Base-by-base conservation (phyloP, 176 grass and related monocot species). In the Juncus effusus region DNA sequence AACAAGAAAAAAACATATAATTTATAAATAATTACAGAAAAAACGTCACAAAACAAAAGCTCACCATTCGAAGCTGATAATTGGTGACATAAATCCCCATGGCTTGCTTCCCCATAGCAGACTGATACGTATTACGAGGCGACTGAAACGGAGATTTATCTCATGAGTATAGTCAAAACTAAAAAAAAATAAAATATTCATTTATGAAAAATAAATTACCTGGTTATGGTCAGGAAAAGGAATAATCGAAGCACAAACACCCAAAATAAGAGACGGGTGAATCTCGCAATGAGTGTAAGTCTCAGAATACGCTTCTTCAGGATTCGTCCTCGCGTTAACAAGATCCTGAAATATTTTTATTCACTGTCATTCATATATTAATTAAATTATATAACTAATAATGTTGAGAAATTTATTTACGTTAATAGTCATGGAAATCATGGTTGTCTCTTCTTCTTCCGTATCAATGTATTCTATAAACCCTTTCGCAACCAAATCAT, bases 81-180 rank as follows among this genome's bases (percentile, higher is more conserved):
- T 99, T 99, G n/a, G 94, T 99, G 36, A 99, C 94, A 62, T 99
- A 99, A 42, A 99, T 99, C 66, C 94, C 94, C 94, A 99, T 99
- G 54, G 94, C 94, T 93, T 99, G 94, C 56, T 99, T 99, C 51
- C 94, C 94, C 94, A 99, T 99, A 71, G 94, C 94, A 61, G 94
- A 99, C 38, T 99, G 94, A 71, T 99, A 99, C 65, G 94, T 99
- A 84, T 99, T 99, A 99, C 94, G 94, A 60, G 94, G 94, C 51
- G 94, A 99, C 94, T 99, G 75, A 56, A 45, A 59, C 61, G 54
- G 76, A 71, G 15, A 74, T 40, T 37, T 54, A 53, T 77, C n/a
- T 4, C 64, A 62, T 79, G 81, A 85, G 67, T 74, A 9, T 54
- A 47, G 61, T 15, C 0, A 10, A 53, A 59, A 40, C 13, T 19